A percentile compares a stretch with the other conserved stretches of the same genome.
These are phyloP conservation scores for Albizia julibrissin DNA, from an alignment of 306 rosid species.

Conservation along the genomic window DNA sequence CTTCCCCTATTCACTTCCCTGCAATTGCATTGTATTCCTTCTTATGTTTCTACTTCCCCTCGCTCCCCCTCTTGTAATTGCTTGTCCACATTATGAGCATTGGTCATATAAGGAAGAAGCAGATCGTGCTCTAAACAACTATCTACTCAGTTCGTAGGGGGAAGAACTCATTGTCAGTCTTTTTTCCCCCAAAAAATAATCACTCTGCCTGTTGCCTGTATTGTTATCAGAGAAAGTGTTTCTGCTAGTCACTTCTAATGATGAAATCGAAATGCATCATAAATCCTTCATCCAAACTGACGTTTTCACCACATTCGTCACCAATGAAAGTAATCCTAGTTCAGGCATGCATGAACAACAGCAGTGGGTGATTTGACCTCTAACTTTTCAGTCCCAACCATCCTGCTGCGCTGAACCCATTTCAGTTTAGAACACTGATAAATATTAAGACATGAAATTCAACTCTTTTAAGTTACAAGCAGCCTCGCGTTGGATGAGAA, in stretches of 20 bases:
- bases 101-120: no score
- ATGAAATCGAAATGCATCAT: neutral
- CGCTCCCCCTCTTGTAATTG: no score
- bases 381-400: slow-evolving; percentile 17
- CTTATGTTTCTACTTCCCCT: no score
- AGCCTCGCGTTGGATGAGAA: neutral
- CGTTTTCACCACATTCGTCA: neutral
- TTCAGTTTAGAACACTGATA: neutral
- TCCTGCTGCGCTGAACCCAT: neutral
- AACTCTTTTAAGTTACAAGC: slow-evolving; percentile 1
- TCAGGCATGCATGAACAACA: slow-evolving; percentile 1
- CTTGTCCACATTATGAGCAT: no score
- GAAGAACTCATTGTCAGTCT: no score
- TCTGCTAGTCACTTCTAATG: neutral
- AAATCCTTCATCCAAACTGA: slow-evolving; percentile 2
- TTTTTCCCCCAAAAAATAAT: no score
- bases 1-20: no score
- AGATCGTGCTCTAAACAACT: no score
- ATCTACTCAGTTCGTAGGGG: no score
- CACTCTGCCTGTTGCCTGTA: no score
- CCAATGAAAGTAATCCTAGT: slow-evolving; percentile 7
- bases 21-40: no score
- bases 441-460: neutral
- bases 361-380: neutral
- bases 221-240: neutral